phyloP scores from a whole-genome alignment of 306 rosid species.

The Glycine latifolia region DNA sequence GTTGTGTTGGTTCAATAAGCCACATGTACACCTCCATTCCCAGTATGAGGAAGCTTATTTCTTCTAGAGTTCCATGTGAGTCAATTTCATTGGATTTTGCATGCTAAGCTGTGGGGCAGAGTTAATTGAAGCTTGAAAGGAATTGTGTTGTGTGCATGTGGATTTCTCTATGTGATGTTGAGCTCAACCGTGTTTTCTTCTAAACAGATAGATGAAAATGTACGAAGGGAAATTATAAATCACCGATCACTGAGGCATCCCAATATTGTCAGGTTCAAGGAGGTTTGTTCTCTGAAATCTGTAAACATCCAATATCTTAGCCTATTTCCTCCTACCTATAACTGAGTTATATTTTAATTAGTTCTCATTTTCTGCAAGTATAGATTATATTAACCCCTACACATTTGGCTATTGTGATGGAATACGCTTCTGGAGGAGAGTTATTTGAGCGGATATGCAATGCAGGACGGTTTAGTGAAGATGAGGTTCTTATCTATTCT shows the following conservation, averaged over 20 bases:
- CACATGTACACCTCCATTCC: background rate
- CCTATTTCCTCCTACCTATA: constrained; percentile 15
- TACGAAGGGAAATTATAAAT: constrained; percentile 88
- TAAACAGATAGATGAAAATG: constrained; percentile 96
- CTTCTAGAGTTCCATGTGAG: background rate
- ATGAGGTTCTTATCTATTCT: constrained; percentile 68
- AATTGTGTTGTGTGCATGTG: constrained; percentile 15
- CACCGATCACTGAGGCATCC: constrained; percentile 97
- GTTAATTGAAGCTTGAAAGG: constrained; percentile 10
- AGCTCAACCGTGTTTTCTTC: constrained; percentile 25
- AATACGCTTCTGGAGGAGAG: constrained; percentile 97
- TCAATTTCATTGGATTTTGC: constrained; percentile 16
- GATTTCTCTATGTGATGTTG: constrained; percentile 27
- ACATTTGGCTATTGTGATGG: constrained; percentile 95
- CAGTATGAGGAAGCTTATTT: background rate
- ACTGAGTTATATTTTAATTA: constrained; percentile 19
- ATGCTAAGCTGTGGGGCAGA: background rate
- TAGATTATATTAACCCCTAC: constrained; percentile 90
- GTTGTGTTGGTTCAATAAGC: background rate
- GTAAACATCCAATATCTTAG: constrained; percentile 9
- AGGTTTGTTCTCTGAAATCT: constrained; percentile 66
- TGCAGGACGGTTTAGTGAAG: constrained; percentile 83
- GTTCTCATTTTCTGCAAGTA: constrained; percentile 28
- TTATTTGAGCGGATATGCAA: constrained; percentile 97
- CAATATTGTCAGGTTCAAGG: constrained; percentile 94